These are phyloP conservation scores for Kalmusia sp. DNA, from an alignment of 2,329 filamentous ascomycete genomes.

Conservation along the genomic window DNA sequence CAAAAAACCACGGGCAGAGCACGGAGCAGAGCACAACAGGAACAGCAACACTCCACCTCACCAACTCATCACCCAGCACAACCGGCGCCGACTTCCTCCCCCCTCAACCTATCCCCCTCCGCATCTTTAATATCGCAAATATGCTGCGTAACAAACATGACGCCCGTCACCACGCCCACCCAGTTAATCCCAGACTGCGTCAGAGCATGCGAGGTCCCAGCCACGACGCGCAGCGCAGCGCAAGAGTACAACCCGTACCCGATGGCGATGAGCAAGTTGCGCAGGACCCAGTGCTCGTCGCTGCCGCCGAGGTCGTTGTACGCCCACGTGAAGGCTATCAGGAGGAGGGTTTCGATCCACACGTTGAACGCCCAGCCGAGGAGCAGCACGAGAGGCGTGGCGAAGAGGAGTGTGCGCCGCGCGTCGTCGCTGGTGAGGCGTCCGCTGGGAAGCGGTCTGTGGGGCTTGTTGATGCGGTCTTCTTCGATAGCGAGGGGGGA, in stretches of 20 bases:
- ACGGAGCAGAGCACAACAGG: constrained; percentile 23
- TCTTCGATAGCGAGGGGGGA: constrained; percentile 39
- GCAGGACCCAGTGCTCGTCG: constrained; percentile 21
- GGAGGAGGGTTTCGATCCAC: constrained; percentile 33
- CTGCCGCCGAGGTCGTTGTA: constrained; percentile 50
- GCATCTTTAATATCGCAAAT: constrained; percentile 40
- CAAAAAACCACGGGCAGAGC: constrained; percentile 25
- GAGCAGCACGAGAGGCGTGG: constrained; percentile 10
- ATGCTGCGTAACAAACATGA: constrained; percentile 35
- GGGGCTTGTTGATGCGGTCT: constrained; percentile 52
- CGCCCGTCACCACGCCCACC: constrained; percentile 14
- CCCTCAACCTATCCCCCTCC: constrained; percentile 28
- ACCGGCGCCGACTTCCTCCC: constrained; percentile 33
- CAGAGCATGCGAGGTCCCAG: constrained; percentile 2
- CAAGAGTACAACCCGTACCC: background rate
- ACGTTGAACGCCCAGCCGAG: constrained; percentile 26
- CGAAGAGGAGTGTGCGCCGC: constrained; percentile 1
- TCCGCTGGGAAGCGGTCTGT: constrained; percentile 37
- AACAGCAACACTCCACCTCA: constrained; percentile 27
- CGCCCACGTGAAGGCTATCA: constrained; percentile 46
- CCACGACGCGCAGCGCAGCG: constrained; percentile 11
- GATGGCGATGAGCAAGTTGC: background rate
- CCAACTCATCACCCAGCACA: constrained; percentile 18
- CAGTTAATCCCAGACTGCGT: constrained; percentile 9
- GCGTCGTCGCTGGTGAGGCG: constrained; percentile 23